A percentile compares a stretch with the other conserved stretches of the same genome.
Evolutionary conservation across 768 basidiomycete genomes (phyloP).

Genomic region (Boletus pseudopeckii): DNA sequence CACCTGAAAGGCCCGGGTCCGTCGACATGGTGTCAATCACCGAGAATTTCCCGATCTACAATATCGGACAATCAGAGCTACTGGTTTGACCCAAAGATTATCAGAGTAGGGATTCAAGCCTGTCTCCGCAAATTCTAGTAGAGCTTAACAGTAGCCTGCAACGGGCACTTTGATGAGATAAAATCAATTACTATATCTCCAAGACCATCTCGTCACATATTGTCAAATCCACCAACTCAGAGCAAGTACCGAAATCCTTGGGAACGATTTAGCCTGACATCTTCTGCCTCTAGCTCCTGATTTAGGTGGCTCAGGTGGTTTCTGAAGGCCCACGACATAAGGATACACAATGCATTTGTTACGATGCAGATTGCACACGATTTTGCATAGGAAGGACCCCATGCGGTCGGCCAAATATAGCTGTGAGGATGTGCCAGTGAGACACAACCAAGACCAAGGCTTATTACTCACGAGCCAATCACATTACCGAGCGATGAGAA

Average conservation of each 20-base stretch:
- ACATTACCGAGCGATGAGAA: conserved; percentile 84
- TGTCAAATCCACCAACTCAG: conserved; percentile 17
- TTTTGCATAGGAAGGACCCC: conserved; percentile 67
- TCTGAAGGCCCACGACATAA: conserved; percentile 50
- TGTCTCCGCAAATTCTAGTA: neutral
- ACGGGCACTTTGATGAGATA: neutral
- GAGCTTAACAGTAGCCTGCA: neutral
- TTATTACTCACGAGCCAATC: conserved; percentile 63
- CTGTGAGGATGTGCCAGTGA: conserved; percentile 28
- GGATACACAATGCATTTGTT: conserved; percentile 46
- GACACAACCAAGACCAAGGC: neutral
- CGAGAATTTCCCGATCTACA: conserved; percentile 13
- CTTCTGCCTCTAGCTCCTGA: conserved; percentile 36
- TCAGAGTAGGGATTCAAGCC: neutral
- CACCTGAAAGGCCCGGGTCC: neutral
- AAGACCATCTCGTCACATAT: neutral
- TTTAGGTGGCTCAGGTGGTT: conserved; percentile 43
- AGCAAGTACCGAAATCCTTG: conserved; percentile 48
- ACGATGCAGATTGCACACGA: conserved; percentile 75
- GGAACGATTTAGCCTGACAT: conserved; percentile 32
- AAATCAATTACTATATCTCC: neutral
- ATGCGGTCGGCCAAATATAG: conserved; percentile 63
- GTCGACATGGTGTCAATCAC: neutral
- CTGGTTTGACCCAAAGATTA: too few relatives aligned
- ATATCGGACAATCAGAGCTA: neutral